Evolutionary conservation across 257 asterid genomes (phyloP).

Genomic region (Pogostemon cablin): DNA sequence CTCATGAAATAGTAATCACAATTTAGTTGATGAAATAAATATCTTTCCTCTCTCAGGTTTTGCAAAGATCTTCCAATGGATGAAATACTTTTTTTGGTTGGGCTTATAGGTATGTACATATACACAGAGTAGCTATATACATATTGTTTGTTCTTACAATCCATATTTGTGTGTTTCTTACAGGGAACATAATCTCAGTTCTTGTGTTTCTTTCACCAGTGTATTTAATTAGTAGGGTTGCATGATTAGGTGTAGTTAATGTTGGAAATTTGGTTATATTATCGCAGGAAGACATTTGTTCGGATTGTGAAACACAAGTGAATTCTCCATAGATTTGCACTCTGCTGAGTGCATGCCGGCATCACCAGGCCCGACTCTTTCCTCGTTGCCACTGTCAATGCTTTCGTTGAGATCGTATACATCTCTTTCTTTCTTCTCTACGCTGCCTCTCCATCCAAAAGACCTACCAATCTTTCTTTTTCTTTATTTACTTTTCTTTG

Average conservation of each 20-base stretch:
- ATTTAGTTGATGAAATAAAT: no score
- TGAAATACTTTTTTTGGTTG: slow-evolving; percentile 16
- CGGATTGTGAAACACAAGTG: slow-evolving; percentile 47
- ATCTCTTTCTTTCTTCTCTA: slow-evolving; percentile 50
- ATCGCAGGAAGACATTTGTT: slow-evolving; percentile 56
- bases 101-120: slow-evolving; percentile 27
- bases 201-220: slow-evolving; percentile 70
- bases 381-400: slow-evolving; percentile 69
- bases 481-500: no score
- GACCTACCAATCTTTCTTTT: no score
- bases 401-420: slow-evolving; percentile 52
- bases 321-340: slow-evolving; percentile 74
- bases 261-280: neutral
- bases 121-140: neutral
- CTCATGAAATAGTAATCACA: no score
- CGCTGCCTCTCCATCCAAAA: slow-evolving; percentile 37
- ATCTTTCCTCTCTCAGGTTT: neutral
- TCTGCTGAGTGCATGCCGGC: slow-evolving; percentile 51
- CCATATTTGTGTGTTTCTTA: neutral
- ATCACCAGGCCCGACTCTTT: slow-evolving; percentile 54
- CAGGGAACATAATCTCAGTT: slow-evolving; percentile 69
- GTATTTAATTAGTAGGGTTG: neutral
- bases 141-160: no score
- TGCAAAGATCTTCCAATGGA: slow-evolving; percentile 20
- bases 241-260: neutral